Conservation (phyloP, 371 early-diverging fungal species). For the Saksenaea oblongispora region DNA sequence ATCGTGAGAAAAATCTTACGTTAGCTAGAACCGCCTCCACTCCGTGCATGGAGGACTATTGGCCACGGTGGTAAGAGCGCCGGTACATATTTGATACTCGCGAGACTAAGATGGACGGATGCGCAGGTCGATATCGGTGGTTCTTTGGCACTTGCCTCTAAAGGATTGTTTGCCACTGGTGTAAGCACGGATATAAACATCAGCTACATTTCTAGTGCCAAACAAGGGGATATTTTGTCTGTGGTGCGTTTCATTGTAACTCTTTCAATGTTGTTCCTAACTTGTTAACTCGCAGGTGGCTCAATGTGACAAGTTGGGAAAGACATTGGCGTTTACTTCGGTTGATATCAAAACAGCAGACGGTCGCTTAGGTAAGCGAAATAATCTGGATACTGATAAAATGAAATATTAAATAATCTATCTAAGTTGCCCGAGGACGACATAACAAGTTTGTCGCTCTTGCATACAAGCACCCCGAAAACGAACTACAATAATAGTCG, state of each 20-base stretch:
- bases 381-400: background rate
- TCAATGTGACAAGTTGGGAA: constrained; percentile 62
- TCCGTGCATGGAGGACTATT: constrained; percentile 66
- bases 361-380: constrained; percentile 39
- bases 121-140: constrained; percentile 56
- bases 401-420: background rate
- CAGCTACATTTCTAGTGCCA: constrained; percentile 58
- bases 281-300: constrained; percentile 37
- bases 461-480: constrained; percentile 45
- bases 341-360: constrained; percentile 48
- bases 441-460: constrained; percentile 67
- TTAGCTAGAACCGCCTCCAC: constrained; percentile 53
- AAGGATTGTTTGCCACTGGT: constrained; percentile 62
- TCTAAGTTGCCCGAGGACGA: constrained; percentile 57
- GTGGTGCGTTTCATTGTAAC: constrained; percentile 27
- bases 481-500: constrained; percentile 22
- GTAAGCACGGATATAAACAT: constrained; percentile 68
- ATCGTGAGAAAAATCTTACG: background rate
- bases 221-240: constrained; percentile 49
- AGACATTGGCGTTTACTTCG: constrained; percentile 61
- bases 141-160: constrained; percentile 62
- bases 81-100: no score
- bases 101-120: no score
- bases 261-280: background rate
- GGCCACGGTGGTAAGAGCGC: constrained; percentile 51